Conservation (phyloP, 1,284 basidiomycete genomes). For the Cryptococcus hybrid region DNA sequence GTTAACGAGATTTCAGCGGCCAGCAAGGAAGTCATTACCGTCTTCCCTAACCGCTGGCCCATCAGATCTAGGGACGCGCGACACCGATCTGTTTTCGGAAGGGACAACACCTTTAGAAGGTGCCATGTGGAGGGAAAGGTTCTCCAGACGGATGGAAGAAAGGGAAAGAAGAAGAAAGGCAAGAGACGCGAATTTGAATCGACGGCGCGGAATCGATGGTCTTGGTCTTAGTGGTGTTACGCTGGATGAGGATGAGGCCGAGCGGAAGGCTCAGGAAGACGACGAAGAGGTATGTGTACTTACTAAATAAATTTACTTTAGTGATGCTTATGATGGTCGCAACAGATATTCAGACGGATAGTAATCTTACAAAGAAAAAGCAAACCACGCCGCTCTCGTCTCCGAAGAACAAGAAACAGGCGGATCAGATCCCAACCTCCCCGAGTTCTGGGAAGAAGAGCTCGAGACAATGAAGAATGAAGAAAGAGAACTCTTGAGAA, state of each 20-base stretch:
- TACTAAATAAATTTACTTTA: neutral
- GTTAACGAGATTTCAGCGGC: neutral
- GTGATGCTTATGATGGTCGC: neutral
- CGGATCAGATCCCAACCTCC: slow-evolving; percentile 32
- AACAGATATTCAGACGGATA: slow-evolving; percentile 43
- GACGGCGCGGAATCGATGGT: slow-evolving; percentile 21
- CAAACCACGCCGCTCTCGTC: slow-evolving; percentile 26
- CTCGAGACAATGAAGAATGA: slow-evolving; percentile 16
- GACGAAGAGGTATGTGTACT: slow-evolving; percentile 41
- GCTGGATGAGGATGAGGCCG: slow-evolving; percentile 28
- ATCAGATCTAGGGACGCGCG: too few species aligned
- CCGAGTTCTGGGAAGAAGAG: slow-evolving; percentile 43
- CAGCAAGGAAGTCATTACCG: neutral
- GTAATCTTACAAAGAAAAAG: slow-evolving; percentile 37
- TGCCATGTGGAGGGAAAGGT: slow-evolving; percentile 39
- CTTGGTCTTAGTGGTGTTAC: neutral
- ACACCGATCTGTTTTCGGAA: slow-evolving; percentile 29
- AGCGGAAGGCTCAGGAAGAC: slow-evolving; percentile 35
- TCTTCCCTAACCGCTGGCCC: neutral
- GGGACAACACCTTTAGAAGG: slow-evolving; percentile 37
- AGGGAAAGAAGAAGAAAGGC: slow-evolving; percentile 24
- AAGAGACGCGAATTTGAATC: slow-evolving; percentile 26
- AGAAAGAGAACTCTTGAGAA: slow-evolving; percentile 13
- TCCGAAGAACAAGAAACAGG: slow-evolving; percentile 36
- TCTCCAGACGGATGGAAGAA: slow-evolving; percentile 33